Evolutionary conservation across 345 rosid species (phyloP).

Genomic region (Lepidium didymum): DNA sequence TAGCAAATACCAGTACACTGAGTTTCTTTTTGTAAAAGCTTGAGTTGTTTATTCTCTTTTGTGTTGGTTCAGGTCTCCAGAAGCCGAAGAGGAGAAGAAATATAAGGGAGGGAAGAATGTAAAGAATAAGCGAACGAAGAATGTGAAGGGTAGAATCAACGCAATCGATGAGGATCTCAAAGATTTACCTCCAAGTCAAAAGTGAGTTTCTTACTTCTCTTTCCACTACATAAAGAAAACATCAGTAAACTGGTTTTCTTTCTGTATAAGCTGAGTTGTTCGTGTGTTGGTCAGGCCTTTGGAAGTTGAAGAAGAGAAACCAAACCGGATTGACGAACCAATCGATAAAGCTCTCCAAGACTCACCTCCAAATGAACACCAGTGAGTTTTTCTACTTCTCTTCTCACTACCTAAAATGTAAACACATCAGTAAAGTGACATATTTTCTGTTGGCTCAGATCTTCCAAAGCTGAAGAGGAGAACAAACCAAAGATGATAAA

Average conservation of each 20-base stretch:
- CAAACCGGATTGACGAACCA: background rate
- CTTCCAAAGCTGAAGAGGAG: background rate
- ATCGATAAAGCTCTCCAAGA: background rate
- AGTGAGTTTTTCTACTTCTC: background rate
- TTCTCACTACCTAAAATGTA: background rate
- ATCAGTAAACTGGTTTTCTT: background rate
- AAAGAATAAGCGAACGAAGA: background rate
- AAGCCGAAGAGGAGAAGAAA: background rate
- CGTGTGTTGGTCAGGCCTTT: background rate
- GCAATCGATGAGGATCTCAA: background rate
- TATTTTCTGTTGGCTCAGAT: background rate
- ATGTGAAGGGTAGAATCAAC: too few relatives aligned
- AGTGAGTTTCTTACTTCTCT: background rate
- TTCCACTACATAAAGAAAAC: background rate
- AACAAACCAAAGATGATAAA: background rate
- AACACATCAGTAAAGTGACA: background rate
- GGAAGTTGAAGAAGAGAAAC: background rate
- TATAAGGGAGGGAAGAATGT: background rate
- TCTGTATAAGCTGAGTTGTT: background rate
- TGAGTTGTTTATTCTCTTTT: background rate
- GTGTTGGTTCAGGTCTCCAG: background rate
- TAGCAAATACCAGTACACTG: background rate
- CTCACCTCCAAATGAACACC: background rate
- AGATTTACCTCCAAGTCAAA: background rate
- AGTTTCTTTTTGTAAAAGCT: background rate